Evolutionary conservation across 441 rosid genomes (phyloP), one percentile per base, ranked within the genome.

Genomic region (Viola pubescens): DNA sequence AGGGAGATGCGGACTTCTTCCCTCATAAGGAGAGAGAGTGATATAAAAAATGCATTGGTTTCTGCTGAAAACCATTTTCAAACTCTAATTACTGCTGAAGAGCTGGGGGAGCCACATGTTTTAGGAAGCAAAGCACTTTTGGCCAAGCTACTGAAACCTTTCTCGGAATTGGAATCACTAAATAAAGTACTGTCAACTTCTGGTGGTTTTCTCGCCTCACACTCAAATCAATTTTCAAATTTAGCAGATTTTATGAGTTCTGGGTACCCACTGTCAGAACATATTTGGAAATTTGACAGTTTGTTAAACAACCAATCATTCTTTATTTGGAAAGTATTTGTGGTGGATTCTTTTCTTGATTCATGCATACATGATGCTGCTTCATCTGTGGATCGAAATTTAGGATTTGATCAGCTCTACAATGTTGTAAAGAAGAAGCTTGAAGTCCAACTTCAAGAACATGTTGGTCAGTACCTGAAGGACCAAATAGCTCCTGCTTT

Each of bases 381-480:
- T 70, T 76, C 85, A 49, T 88, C 85, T 46, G 68, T 74, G 67
- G 97, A 86, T 74, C 96, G 86, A 70, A 83, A 79, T 75, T 76
- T 94, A 64, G 97, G 98, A 68, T 85, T 83, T 65, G 98, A 94
- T 63, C 98, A 94, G 81, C 94, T 94, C 58, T 79, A 79, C 73
- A 79, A 75, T 65, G 80, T 80, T 69, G 80, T 83, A 38, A 94
- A 83, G 91, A 86, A 76, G 79, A 94, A 81, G 82, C 85, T 86
- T 65, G 88, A 85, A 74, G 62, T 75, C 58, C 96, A 86, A 79
- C 92, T 94, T 69, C 88, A 80, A 67, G 85, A 85, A 68, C 85
- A 82, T 65, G 69, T 94, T 59, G 75, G 75, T 66, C 77, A 70
- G 55, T 86, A 94, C 72, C 74, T 89, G 69, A 82, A 79, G 74